Evolutionary conservation across 495 filamentous ascomycete species (phyloP), one percentile per base, ranked within the genome.

Genomic region (Cenococcum geophilum): DNA sequence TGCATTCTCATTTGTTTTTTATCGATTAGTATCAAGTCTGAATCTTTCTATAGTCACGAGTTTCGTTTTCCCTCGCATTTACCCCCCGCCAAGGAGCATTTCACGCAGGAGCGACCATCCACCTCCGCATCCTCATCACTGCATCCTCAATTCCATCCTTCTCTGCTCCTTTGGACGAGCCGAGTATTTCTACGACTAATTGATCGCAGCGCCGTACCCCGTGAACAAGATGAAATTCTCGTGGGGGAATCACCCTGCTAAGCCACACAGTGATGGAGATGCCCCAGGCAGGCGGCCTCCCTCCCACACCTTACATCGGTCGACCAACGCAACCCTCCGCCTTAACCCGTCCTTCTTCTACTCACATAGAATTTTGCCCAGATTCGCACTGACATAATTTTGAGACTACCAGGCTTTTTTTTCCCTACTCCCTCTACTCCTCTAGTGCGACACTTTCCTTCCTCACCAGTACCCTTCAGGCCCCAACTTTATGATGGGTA

Each of bases 401-500:
- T 32, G 16, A 16, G 25, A 32, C 23, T 9, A 10, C 25, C 22
- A 18, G 18, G 21, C 23, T 52, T 27, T 32, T 22, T 23, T 32
- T 23, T 25, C 22, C 21, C 11, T 12, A 10, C 11, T 52, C 4
- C 49, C 25, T 32, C 22, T 16, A 10, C 11, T 10, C 48, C 48
- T 22, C 23, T 51, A 23, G 11, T 5, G 3, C 4, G 16, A 23
- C 49, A 18, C 22, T 52, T 32, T 6, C 18, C 49, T 1, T 25
- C 49, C n/a, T 32, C 49, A 23, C 25, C 49, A 27, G 21, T 23
- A 10, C 49, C 49, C 49, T 52, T 4, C 1, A 52, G 49, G 49
- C 49, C 4, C 36, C 21, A 50, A 59, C 55, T 47, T 36, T 62
- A 61, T 43, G 35, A 64, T 68, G 61, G 34, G 10, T 53, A 37